These are phyloP conservation scores for Eruca vesicaria DNA, from an alignment of 441 rosid genomes.

Conservation along the genomic window DNA sequence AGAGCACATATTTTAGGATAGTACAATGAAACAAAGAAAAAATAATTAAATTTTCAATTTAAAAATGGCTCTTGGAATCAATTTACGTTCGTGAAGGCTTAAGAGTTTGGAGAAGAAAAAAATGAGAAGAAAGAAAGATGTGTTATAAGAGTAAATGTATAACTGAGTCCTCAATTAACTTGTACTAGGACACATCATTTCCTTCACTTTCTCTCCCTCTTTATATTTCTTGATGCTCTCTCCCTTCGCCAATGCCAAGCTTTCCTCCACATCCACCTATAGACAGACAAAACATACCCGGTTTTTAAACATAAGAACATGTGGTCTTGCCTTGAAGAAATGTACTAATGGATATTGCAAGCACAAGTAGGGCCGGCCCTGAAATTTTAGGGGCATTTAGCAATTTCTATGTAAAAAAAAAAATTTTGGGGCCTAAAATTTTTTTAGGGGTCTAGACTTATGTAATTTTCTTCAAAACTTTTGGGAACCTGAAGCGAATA, in stretches of 20 bases:
- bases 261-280: slow-evolving; percentile 56
- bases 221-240: slow-evolving; percentile 45
- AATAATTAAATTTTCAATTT: neutral
- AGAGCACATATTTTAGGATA: neutral
- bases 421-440: too few relatives aligned
- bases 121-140: slow-evolving; percentile 9
- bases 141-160: slow-evolving; percentile 39
- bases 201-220: slow-evolving; percentile 54
- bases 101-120: neutral
- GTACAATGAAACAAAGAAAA: neutral
- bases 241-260: slow-evolving; percentile 43
- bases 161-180: slow-evolving; percentile 47
- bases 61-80: slow-evolving; percentile 8
- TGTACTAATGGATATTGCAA: slow-evolving; percentile 60
- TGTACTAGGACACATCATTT: slow-evolving; percentile 50
- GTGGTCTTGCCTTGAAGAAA: slow-evolving; percentile 51
- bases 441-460: too few relatives aligned
- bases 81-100: slow-evolving; percentile 18
- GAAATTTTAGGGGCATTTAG: too few relatives aligned
- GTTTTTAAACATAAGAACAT: neutral
- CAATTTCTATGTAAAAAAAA: too few relatives aligned
- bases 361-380: too few relatives aligned
- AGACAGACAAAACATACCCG: neutral
- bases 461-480: too few relatives aligned
- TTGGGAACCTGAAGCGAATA: too few relatives aligned